Conservation (phyloP, 768 basidiomycete genomes). For the Naganishia vishniacii region DNA sequence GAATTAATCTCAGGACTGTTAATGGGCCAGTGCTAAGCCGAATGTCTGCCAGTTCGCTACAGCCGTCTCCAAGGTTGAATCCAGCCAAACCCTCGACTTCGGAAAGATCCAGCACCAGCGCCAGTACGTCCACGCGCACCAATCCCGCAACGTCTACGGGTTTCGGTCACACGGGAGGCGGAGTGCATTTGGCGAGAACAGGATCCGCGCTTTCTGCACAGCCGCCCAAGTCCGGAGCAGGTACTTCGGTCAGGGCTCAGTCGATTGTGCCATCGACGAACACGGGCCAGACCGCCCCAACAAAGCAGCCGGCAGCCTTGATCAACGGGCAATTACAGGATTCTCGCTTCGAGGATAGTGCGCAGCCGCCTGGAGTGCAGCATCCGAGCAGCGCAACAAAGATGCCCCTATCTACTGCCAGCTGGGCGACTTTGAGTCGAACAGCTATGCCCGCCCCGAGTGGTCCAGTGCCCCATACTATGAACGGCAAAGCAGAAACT, state of each 20-base stretch:
- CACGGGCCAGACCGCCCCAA: background rate
- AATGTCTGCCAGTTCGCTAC: background rate
- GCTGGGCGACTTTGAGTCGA: background rate
- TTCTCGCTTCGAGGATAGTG: background rate
- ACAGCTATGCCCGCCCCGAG: background rate
- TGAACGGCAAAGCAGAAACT: background rate
- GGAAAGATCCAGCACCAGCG: background rate
- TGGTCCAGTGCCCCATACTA: background rate
- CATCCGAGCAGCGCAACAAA: background rate
- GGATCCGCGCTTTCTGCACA: background rate
- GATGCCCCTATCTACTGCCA: background rate
- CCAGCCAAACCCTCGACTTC: background rate
- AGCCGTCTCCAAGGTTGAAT: background rate
- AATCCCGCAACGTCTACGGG: background rate
- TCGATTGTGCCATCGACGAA: background rate
- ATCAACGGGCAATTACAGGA: slow-evolving; percentile 6
- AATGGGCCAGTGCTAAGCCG: slow-evolving; percentile 11
- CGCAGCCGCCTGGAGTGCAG: background rate
- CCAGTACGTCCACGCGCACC: background rate
- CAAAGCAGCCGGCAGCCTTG: slow-evolving; percentile 3
- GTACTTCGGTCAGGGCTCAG: background rate
- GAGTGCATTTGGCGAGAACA: background rate
- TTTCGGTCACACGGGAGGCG: background rate
- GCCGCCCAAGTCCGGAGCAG: background rate
- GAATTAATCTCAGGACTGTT: slow-evolving; percentile 12